Conservation (phyloP, 2,329 filamentous ascomycete genomes). For the Rutstroemia sp. region DNA sequence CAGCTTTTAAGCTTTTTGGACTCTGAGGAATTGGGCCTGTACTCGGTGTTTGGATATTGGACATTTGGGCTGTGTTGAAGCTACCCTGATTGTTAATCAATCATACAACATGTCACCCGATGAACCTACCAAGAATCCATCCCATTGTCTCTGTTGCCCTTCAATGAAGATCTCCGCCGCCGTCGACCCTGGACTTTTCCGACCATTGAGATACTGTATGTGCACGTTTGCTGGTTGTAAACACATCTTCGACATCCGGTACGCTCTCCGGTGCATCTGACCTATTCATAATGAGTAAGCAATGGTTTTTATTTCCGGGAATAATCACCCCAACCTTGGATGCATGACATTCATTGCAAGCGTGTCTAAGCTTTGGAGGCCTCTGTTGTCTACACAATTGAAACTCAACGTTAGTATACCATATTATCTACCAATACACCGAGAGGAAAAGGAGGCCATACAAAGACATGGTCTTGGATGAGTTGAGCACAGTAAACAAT, state of each 20-base stretch:
- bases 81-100: no score
- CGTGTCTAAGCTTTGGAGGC: slow-evolving; percentile 5
- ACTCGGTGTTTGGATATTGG: no score
- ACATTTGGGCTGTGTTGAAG: no score
- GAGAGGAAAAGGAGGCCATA: background rate
- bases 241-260: slow-evolving; percentile 5
- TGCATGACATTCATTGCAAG: slow-evolving; percentile 8
- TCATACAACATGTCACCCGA: no score
- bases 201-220: slow-evolving; percentile 7
- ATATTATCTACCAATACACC: background rate
- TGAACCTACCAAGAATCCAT: background rate
- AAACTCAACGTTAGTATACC: background rate
- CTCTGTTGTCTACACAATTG: background rate
- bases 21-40: no score
- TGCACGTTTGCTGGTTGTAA: slow-evolving; percentile 2
- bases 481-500: no score
- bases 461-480: no score
- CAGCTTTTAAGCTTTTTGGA: no score
- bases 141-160: background rate
- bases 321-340: background rate
- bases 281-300: slow-evolving; percentile 1
- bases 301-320: background rate
- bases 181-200: slow-evolving; percentile 5
- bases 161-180: background rate
- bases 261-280: slow-evolving; percentile 3